Evolutionary conservation across 495 filamentous ascomycete species (phyloP), one percentile per base, ranked within the genome.

Genomic region (Neurospora discreta): DNA sequence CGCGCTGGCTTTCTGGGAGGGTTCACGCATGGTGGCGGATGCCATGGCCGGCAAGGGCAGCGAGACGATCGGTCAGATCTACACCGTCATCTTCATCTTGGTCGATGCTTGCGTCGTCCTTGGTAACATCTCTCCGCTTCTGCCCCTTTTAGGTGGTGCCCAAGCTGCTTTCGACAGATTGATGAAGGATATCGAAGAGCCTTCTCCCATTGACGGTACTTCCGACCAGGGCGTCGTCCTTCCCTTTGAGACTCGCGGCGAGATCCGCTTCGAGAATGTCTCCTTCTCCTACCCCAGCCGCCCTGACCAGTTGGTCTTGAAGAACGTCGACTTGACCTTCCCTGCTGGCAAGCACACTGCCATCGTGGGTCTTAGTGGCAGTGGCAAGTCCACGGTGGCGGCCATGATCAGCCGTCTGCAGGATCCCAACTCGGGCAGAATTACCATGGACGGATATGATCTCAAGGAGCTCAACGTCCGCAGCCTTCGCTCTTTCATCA

Each of bases 221-320:
- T 89, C 87, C 20, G 85, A 86, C 0, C 86, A 91, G 0, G 85
- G 85, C 11, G 90, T 93, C 23, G 79, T 85, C 33, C 91, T 85
- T 43, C 86, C 92, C 5, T 87, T 90, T 6, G 77, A 87, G 43
- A 86, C 93, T 3, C 84, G 90, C 30, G 94, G 94, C 33, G 88
- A 86, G 5, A 88, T 98, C 69, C 89, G 93, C 74, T 84, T 99
- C 15, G 82, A 88, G 71, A 85, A 93, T 69, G 85, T 98, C 74
- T 94, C 91, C 76, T 93, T 96, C 75, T 90, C 95, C 73, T 99
- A 99, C 73, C 95, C 95, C 3, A 97, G 93, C 0, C 86, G 95
- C 36, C 91, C 94, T 0, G 92, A 95, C 74, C 92, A 95, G 52
- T 87, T 88, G 13, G 89, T 98, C 26, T 91, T 98, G 85, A 80